A percentile compares a stretch with the other conserved stretches of the same genome.
Conservation (phyloP, 2,329 filamentous ascomycete genomes). For the Aureobasidium lini region DNA sequence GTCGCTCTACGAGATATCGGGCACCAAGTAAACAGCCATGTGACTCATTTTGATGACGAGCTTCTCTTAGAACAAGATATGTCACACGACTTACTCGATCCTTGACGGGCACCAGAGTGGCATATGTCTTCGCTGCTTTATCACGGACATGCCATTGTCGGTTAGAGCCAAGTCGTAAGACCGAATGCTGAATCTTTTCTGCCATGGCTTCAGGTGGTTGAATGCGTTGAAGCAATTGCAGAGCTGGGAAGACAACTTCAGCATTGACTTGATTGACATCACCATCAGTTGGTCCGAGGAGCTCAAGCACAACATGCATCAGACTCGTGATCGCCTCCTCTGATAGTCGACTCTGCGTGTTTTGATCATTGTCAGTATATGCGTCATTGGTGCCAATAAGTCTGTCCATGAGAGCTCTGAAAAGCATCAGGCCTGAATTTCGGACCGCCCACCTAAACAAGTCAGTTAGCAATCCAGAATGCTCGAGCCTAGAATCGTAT, state of each 20-base stretch:
- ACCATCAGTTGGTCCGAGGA: slow-evolving; percentile 38
- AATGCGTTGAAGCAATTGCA: slow-evolving; percentile 72
- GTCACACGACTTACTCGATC: slow-evolving; percentile 13
- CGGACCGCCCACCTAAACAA: slow-evolving; percentile 75
- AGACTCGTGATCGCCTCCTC: slow-evolving; percentile 63
- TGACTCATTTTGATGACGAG: slow-evolving; percentile 22
- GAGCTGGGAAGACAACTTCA: slow-evolving; percentile 61
- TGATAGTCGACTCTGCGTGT: slow-evolving; percentile 50
- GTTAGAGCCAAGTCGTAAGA: slow-evolving; percentile 58
- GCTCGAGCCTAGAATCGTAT: too few species aligned
- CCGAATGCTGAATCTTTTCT: slow-evolving; percentile 48
- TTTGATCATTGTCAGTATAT: slow-evolving; percentile 49
- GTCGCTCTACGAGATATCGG: slow-evolving; percentile 19
- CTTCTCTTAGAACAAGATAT: neutral
- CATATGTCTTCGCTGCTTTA: slow-evolving; percentile 66
- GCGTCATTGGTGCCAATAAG: slow-evolving; percentile 66
- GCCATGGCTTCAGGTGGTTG: slow-evolving; percentile 54
- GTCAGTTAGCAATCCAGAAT: neutral
- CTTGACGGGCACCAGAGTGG: slow-evolving; percentile 24
- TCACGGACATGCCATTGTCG: slow-evolving; percentile 74
- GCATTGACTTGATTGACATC: slow-evolving; percentile 20
- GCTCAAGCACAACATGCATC: slow-evolving; percentile 53
- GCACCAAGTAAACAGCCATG: slow-evolving; percentile 28
- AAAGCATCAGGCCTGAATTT: slow-evolving; percentile 84
- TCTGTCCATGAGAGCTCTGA: slow-evolving; percentile 75